Base-by-base conservation (phyloP, 176 grass and related monocot genomes). In the Musa itinerans region DNA sequence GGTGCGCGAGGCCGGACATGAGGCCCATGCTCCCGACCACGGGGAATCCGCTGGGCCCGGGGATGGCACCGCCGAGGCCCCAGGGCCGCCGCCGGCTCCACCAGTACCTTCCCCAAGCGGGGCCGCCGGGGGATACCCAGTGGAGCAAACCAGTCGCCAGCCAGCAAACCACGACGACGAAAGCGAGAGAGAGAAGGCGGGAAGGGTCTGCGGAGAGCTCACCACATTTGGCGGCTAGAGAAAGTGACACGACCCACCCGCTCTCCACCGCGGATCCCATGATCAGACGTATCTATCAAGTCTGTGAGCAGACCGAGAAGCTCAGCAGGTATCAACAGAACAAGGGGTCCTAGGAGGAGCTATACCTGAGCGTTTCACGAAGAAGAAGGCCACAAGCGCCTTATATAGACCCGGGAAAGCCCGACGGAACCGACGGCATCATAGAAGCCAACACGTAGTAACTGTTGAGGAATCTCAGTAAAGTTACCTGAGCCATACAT, bases 21-120 rank as follows among this genome's bases (percentile, higher is more conserved):
- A 98, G 89, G 81, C 77, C 72, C 95, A 93, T 98, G 72, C 89
- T 92, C 3, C 95, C 95, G 19, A 98, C 12, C 69, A 93, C 50
- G 10, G 95, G 95, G 12, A 93, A 50, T 2, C 95, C 95, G 27
- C 80, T 81, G 0, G 90, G 88, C 2, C 95, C 94, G 0, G 85
- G 82, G 61, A 81, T 49, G n/a, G 21, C 51, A 0, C 48, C 13
- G 8, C 15, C 20, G 19, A 10, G 3, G 1, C 54, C 22, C 54
- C 14, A 65, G 1, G 69, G 43, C 21, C 61, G 56, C 1, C 73
- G 59, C 14, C 52, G 54, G 8, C 65, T 78, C 84, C 70, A 77
- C 84, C 88, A 75, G 77, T 89, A 89, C 76, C 69, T 53, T 1
- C 95, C 94, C 95, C 95, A 98, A 4, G 95, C 90, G 0, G 90